Conservation (phyloP, 495 filamentous ascomycete species). For the Talaromyces ruber region DNA sequence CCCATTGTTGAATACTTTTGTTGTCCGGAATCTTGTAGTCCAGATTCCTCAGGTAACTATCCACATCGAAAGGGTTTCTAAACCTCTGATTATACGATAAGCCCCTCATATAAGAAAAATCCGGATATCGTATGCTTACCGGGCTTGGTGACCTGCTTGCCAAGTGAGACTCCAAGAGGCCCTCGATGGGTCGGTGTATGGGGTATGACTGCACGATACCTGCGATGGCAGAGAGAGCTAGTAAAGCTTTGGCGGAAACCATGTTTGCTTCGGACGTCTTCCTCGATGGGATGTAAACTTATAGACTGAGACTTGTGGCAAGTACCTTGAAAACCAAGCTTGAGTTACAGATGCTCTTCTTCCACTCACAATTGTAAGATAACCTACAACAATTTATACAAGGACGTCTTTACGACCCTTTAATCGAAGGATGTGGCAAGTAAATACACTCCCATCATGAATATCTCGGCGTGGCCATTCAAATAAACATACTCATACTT, state of each 20-base stretch:
- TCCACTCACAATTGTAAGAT: neutral
- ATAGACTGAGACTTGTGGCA: neutral
- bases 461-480: neutral
- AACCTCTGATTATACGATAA: neutral
- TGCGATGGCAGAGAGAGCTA: neutral
- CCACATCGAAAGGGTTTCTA: constrained; percentile 4
- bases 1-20: constrained; percentile 3
- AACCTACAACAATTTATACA: neutral
- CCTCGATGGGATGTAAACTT: neutral
- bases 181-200: neutral
- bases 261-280: neutral
- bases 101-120: neutral
- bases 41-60: neutral
- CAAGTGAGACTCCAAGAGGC: neutral
- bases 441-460: neutral
- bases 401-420: neutral
- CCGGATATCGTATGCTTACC: neutral
- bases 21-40: constrained; percentile 4
- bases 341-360: neutral
- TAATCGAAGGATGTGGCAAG: neutral
- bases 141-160: neutral
- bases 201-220: neutral
- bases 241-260: neutral
- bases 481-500: neutral
- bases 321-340: neutral